Conservation (phyloP, 2,329 filamentous ascomycete genomes). For the Venturia asperata region DNA sequence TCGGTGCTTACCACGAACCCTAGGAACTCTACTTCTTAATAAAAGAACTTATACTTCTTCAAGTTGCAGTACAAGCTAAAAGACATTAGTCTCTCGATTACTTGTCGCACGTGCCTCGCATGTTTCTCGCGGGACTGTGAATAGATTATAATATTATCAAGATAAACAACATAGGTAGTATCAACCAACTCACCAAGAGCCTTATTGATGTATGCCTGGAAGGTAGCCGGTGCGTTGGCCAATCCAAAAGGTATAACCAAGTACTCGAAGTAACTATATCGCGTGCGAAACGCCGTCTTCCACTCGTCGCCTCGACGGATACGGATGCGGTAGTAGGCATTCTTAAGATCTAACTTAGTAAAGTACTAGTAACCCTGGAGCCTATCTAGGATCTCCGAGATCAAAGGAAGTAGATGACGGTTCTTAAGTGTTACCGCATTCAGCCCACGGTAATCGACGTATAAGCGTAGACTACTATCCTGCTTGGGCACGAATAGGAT, state of each 20-base stretch:
- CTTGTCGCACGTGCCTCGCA: conserved; percentile 12
- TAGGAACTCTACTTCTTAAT: conserved; percentile 27
- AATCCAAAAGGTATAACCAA: conserved; percentile 27
- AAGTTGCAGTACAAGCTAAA: conserved; percentile 21
- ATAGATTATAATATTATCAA: conserved; percentile 27
- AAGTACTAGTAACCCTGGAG: too few species aligned
- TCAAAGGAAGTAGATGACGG: conserved; percentile 28
- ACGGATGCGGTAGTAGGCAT: neutral
- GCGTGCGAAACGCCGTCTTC: neutral
- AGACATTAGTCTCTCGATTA: conserved; percentile 18
- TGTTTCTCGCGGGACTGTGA: conserved; percentile 18
- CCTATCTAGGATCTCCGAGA: conserved; percentile 30
- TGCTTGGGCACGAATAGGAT: too few species aligned
- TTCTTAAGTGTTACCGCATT: conserved; percentile 37
- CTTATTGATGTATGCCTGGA: conserved; percentile 26
- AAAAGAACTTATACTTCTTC: conserved; percentile 27
- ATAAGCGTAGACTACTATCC: conserved; percentile 25
- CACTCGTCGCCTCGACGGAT: neutral
- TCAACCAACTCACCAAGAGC: conserved; percentile 24
- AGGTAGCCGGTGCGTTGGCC: conserved; percentile 21
- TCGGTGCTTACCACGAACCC: too few species aligned
- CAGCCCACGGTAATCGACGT: conserved; percentile 30
- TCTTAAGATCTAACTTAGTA: too few species aligned
- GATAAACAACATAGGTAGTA: too few species aligned
- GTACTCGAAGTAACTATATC: conserved; percentile 34